These are phyloP conservation scores for Allium sativum DNA, from an alignment of 106 monocot species.

Conservation along the genomic window DNA sequence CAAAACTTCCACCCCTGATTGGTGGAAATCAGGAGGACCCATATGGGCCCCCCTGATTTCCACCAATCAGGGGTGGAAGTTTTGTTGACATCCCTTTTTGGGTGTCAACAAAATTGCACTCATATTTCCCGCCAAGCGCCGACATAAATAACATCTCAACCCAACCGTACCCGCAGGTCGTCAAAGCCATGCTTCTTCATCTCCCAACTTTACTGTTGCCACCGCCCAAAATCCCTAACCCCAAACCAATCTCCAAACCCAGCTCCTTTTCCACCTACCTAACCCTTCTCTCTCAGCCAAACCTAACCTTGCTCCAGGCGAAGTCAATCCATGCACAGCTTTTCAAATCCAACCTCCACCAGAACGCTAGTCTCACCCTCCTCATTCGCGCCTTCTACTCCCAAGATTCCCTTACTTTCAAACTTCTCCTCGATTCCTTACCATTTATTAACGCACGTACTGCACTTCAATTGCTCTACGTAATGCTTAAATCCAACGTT, in stretches of 20 bases:
- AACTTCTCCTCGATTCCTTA: constrained; percentile 4
- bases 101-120: too few relatives aligned
- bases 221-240: background rate
- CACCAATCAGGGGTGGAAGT: too few relatives aligned
- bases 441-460: background rate
- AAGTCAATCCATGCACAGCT: constrained; percentile 16
- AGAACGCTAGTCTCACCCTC: constrained; percentile 11
- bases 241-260: background rate
- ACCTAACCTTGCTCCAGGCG: constrained; percentile 2
- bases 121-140: too few relatives aligned
- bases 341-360: constrained; percentile 19
- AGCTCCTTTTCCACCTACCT: background rate
- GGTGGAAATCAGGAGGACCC: too few relatives aligned
- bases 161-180: too few relatives aligned
- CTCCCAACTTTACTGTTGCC: background rate
- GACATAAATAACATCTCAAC: too few relatives aligned
- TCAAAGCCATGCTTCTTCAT: background rate
- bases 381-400: constrained; percentile 15
- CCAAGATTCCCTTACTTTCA: constrained; percentile 9
- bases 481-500: constrained; percentile 4
- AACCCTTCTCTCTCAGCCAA: constrained; percentile 3
- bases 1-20: too few relatives aligned
- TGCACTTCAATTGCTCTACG: constrained; percentile 7
- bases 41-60: too few relatives aligned
- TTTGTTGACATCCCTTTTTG: too few relatives aligned